phyloP scores from a whole-genome alignment of 1,284 basidiomycete species.

The Pisolithus thermaeus region DNA sequence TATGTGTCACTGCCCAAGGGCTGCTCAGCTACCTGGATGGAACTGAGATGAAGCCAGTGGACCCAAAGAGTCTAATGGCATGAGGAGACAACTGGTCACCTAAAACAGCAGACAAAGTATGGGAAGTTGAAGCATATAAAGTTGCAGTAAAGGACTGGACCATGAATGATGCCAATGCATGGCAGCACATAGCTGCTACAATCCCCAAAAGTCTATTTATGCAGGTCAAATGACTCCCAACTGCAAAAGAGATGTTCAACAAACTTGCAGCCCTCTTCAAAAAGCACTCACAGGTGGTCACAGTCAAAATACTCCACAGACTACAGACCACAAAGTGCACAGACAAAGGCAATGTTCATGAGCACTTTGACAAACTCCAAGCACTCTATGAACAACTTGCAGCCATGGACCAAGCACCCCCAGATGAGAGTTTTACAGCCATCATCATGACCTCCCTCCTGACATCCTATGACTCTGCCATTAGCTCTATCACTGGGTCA shows the following conservation, averaged over 20 bases:
- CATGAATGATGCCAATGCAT: slow-evolving; percentile 18
- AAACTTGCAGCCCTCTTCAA: neutral
- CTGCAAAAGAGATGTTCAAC: neutral
- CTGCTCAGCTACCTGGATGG: slow-evolving; percentile 1
- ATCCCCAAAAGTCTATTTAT: slow-evolving; percentile 27
- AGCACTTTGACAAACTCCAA: neutral
- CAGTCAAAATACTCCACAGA: neutral
- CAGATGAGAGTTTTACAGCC: neutral
- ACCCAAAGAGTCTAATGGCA: neutral
- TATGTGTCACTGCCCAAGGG: neutral
- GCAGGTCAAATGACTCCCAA: slow-evolving; percentile 14
- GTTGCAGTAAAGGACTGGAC: neutral
- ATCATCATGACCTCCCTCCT: neutral
- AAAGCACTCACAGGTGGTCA: neutral
- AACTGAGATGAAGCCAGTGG: neutral
- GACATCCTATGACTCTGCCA: neutral
- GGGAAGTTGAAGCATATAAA: neutral
- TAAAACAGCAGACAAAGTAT: neutral
- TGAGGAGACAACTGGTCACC: neutral
- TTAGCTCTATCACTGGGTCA: too few relatives aligned
- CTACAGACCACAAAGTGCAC: neutral
- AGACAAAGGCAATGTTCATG: neutral
- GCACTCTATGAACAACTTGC: neutral
- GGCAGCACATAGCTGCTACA: slow-evolving; percentile 23
- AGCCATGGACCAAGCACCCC: slow-evolving; percentile 13